phyloP scores from a whole-genome alignment of 108 stramenopile genomes.

The Mediolabrus comicus region DNA sequence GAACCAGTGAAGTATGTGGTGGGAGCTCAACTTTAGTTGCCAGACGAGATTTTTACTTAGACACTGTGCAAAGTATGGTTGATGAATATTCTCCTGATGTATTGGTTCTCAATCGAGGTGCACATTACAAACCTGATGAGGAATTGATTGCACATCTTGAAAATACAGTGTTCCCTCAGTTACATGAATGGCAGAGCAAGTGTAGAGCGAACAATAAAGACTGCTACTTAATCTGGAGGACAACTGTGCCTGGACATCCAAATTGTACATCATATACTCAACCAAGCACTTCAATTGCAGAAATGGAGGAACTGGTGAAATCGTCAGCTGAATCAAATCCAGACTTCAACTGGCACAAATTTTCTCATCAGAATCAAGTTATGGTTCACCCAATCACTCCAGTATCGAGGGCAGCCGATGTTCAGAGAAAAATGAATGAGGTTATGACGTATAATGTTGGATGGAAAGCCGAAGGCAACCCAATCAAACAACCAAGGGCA shows the following conservation, averaged over 20 bases:
- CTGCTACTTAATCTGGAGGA: too few species aligned
- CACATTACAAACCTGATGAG: constrained; percentile 44
- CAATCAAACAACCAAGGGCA: background rate
- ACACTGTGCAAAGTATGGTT: constrained; percentile 18
- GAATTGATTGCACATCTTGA: too few species aligned
- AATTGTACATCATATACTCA: too few species aligned
- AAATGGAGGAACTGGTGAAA: too few species aligned
- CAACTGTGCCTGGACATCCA: too few species aligned
- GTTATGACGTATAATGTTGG: constrained; percentile 16
- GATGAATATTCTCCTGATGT: constrained; percentile 33
- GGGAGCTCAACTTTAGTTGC: constrained; percentile 17
- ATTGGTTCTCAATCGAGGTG: constrained; percentile 54
- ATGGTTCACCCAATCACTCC: constrained; percentile 8
- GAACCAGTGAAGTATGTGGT: constrained; percentile 20
- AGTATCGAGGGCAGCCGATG: background rate
- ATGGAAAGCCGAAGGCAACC: constrained; percentile 17
- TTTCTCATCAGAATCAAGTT: too few species aligned
- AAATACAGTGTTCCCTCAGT: too few species aligned
- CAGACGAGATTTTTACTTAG: constrained; percentile 37
- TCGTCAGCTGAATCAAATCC: too few species aligned
- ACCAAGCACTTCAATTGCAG: too few species aligned
- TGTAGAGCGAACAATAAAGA: too few species aligned
- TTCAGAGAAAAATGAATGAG: background rate
- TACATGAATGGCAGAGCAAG: too few species aligned
- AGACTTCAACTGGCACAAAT: too few species aligned